phyloP scores from a whole-genome alignment of 73 alveolate species.

The Blepharisma japonicum region DNA sequence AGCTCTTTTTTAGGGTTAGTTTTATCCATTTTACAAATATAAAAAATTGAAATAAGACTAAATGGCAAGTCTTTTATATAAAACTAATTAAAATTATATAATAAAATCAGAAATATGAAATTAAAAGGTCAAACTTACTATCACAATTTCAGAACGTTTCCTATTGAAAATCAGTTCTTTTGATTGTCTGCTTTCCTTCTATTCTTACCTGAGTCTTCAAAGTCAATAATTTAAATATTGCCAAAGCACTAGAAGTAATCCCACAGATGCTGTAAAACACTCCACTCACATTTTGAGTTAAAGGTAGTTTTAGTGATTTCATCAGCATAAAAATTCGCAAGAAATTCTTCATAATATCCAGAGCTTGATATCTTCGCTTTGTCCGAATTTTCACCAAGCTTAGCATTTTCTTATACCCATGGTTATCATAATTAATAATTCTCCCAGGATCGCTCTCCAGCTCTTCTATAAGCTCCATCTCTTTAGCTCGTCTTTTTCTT shows the following conservation, averaged over 20 bases:
- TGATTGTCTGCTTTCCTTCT: too few species aligned
- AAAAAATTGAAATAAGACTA: too few species aligned
- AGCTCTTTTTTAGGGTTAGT: constrained; percentile 13
- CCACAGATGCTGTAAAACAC: constrained; percentile 23
- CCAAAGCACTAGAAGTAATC: background rate
- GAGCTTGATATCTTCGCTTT: constrained; percentile 13
- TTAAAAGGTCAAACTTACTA: too few species aligned
- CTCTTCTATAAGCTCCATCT: background rate
- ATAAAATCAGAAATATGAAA: too few species aligned
- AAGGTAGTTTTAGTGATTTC: background rate
- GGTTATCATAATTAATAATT: background rate
- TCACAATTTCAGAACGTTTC: too few species aligned
- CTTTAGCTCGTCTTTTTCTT: background rate
- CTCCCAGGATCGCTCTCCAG: background rate
- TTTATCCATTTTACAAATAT: too few species aligned
- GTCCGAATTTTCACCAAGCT: constrained; percentile 1
- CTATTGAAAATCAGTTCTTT: too few species aligned
- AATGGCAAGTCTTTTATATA: too few species aligned
- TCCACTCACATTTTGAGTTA: background rate
- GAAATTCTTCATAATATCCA: background rate
- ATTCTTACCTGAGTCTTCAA: too few species aligned
- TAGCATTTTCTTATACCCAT: background rate
- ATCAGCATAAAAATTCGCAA: constrained; percentile 10
- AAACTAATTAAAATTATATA: too few species aligned
- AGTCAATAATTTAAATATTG: constrained; percentile 1